Percentiles rank a stretch among this genome's conserved stretches.
These are phyloP conservation scores for Botrytis pseudocinerea DNA, from an alignment of 2,329 filamentous ascomycete genomes.

Conservation along the genomic window DNA sequence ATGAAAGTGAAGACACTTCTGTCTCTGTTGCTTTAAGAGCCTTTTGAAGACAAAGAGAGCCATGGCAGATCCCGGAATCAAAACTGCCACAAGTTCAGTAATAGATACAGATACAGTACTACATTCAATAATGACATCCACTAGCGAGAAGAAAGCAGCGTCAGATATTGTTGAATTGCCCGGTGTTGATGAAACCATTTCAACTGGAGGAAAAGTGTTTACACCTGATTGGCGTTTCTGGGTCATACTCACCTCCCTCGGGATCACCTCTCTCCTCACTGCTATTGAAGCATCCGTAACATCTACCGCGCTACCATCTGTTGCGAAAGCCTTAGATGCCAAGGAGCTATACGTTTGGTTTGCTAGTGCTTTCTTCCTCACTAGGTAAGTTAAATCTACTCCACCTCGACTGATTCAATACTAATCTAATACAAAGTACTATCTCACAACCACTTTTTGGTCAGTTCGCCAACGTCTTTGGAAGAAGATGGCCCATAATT, in stretches of 20 bases:
- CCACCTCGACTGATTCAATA: too few species aligned
- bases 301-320: constrained; percentile 59
- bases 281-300: constrained; percentile 50
- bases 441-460: constrained; percentile 41
- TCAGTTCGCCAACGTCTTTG: constrained; percentile 54
- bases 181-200: too few species aligned
- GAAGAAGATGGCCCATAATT: constrained; percentile 48
- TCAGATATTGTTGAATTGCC: too few species aligned
- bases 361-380: constrained; percentile 67
- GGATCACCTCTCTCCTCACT: constrained; percentile 30
- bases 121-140: too few species aligned
- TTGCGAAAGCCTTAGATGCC: constrained; percentile 52
- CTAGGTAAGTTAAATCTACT: not conserved
- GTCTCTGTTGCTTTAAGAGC: too few species aligned
- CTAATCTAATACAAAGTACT: not conserved
- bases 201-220: too few species aligned
- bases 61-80: too few species aligned
- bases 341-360: constrained; percentile 66
- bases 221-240: constrained; percentile 23
- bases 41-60: too few species aligned
- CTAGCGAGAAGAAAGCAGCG: too few species aligned
- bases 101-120: too few species aligned
- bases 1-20: too few species aligned
- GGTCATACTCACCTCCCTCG: constrained; percentile 32
- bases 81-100: too few species aligned